Conservation (phyloP, 1,284 basidiomycete species). For the Microbotryomycetes sp. region DNA sequence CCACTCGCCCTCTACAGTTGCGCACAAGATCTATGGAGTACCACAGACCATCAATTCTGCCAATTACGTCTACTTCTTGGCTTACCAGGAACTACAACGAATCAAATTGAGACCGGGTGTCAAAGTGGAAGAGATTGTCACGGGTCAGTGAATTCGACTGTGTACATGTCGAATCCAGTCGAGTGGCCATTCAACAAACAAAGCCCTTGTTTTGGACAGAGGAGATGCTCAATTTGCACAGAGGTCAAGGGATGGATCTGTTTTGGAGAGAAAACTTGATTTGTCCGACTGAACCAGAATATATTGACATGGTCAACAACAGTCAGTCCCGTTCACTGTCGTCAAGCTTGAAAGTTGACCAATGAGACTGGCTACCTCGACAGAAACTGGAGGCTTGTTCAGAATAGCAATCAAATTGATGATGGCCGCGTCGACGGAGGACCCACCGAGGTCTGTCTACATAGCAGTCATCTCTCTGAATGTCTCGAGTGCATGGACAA, state of each 20-base stretch:
- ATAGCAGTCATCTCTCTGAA: neutral
- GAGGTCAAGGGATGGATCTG: constrained; percentile 91
- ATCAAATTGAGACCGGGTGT: constrained; percentile 21
- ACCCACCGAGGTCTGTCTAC: constrained; percentile 12
- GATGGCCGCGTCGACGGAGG: constrained; percentile 69
- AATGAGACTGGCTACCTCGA: neutral
- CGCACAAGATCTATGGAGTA: constrained; percentile 91
- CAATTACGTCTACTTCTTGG: constrained; percentile 93
- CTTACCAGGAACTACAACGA: constrained; percentile 62
- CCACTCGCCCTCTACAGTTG: constrained; percentile 50
- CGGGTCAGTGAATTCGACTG: constrained; percentile 28
- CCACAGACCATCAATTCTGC: constrained; percentile 97
- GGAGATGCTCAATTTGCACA: constrained; percentile 83
- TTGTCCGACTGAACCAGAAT: constrained; percentile 92
- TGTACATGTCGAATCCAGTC: neutral
- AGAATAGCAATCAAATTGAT: constrained; percentile 90
- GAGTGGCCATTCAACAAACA: neutral
- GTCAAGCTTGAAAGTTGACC: neutral
- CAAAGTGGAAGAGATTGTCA: constrained; percentile 38
- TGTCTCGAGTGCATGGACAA: too few species aligned
- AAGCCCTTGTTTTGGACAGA: constrained; percentile 45
- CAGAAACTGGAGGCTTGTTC: constrained; percentile 93
- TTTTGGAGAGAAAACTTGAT: constrained; percentile 87
- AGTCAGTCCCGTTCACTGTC: constrained; percentile 53
- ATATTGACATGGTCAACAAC: constrained; percentile 92